Conservation (phyloP, 805 yeast species). For the Zygosaccharomyces gambellarensis region DNA sequence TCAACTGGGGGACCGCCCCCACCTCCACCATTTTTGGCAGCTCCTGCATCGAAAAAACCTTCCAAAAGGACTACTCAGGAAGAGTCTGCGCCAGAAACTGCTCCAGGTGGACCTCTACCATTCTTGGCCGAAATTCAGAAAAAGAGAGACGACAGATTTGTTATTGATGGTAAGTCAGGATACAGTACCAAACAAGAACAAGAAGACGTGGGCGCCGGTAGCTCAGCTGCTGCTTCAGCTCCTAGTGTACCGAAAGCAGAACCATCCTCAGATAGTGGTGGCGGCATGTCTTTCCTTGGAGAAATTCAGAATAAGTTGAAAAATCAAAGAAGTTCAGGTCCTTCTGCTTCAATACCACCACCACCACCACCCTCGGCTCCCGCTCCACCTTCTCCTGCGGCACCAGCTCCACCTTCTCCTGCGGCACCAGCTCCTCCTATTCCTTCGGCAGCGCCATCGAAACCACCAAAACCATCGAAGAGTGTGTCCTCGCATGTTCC, state of each 20-base stretch:
- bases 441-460: slow-evolving; percentile 20
- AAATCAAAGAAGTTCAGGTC: slow-evolving; percentile 6
- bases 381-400: slow-evolving; percentile 21
- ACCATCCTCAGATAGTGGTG: not conserved
- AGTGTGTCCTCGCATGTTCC: slow-evolving; percentile 26
- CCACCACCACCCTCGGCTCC: slow-evolving; percentile 18
- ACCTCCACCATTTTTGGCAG: slow-evolving; percentile 25
- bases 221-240: slow-evolving; percentile 19
- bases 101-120: slow-evolving; percentile 41
- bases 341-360: slow-evolving; percentile 16
- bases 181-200: slow-evolving; percentile 27
- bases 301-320: slow-evolving; percentile 30
- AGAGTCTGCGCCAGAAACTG: slow-evolving; percentile 13
- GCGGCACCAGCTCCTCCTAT: slow-evolving; percentile 16
- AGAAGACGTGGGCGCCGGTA: slow-evolving; percentile 17
- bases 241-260: slow-evolving; percentile 8
- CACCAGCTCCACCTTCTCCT: slow-evolving; percentile 19
- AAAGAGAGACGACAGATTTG: slow-evolving; percentile 44
- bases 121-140: slow-evolving; percentile 48
- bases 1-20: slow-evolving; percentile 8
- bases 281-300: slow-evolving; percentile 26
- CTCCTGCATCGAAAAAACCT: slow-evolving; percentile 26
- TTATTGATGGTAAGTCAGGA: slow-evolving; percentile 37
- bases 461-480: slow-evolving; percentile 20
- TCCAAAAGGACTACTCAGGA: slow-evolving; percentile 11